Evolutionary conservation across 805 yeast species (phyloP), one percentile per base, ranked within the genome.

Genomic region (Tetrapisispora phaffii): DNA sequence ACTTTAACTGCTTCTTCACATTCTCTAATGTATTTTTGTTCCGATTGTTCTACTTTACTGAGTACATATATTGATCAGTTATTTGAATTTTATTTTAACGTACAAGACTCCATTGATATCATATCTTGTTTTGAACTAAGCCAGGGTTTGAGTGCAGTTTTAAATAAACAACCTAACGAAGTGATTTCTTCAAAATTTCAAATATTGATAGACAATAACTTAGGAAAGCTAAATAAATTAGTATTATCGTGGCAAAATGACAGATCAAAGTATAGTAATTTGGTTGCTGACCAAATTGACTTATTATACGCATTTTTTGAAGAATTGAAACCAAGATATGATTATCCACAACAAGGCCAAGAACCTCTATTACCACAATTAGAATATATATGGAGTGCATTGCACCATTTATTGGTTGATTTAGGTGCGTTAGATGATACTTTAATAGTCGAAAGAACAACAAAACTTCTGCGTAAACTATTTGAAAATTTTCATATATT

Each of bases 21-120:
- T 63, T 94, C 99, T 0, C 72, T 93, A 56, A 86, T 87, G 89
- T 90, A 79, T 59, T 86, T 93, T 58, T 89, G 97, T 67, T 84
- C 85, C 57, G 98, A 94, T 65, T 93, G 98, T 57, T 75, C 89
- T 0, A 56, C 62, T 12, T 69, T 79, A 15, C 67, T 93, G 52
- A 75, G 79, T 17, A 74, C 74, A 39, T 85, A 75, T 59, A 68
- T 87, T 52, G 86, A 79, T 44, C 95, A 87, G 60, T 70, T 93
- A 46, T 79, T 81, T 53, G 72, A 76, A 50, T 79, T 93, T 48
- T 90, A 87, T 64, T 75, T 76, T 42, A 71, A 70, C 47, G 70
- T 82, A 24, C 69, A 70, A 41, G 67, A 69, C 32, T 59, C 69
- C 24, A 66, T 88, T 34, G 95, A 85, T 55, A 61, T 76, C 24